These are phyloP conservation scores for Phytophthora crassamura DNA, from an alignment of 352 stramenopile species.

Conservation along the genomic window DNA sequence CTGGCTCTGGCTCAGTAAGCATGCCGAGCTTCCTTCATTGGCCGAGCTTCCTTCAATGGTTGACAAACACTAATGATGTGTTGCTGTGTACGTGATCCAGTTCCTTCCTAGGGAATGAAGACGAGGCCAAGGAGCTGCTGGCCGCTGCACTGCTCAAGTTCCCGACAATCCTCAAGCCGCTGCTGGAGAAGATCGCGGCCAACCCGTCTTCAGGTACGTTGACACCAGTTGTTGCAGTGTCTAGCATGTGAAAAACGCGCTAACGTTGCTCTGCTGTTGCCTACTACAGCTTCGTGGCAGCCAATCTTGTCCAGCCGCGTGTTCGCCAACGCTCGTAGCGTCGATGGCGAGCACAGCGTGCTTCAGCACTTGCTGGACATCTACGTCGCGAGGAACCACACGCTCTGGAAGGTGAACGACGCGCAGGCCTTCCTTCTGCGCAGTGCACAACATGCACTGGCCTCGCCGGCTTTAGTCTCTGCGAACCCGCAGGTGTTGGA, in stretches of 20 bases:
- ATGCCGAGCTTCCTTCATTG: not conserved
- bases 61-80: constrained; percentile 11
- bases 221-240: not conserved
- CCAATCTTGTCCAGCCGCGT: constrained; percentile 73
- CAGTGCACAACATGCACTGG: constrained; percentile 69
- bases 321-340: constrained; percentile 74
- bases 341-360: constrained; percentile 60
- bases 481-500: constrained; percentile 64
- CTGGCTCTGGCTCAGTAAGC: constrained; percentile 76
- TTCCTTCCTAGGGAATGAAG: constrained; percentile 68
- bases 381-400: constrained; percentile 80
- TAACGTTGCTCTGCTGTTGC: too few relatives aligned
- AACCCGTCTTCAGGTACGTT: constrained; percentile 70
- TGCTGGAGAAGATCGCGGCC: constrained; percentile 78
- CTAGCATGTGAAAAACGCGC: not conserved
- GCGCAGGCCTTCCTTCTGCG: constrained; percentile 74
- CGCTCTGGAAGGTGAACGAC: constrained; percentile 87
- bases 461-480: constrained; percentile 53
- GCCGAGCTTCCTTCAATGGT: not conserved
- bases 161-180: constrained; percentile 70
- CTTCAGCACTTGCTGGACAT: constrained; percentile 83
- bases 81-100: constrained; percentile 35
- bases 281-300: constrained; percentile 64
- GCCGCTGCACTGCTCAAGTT: constrained; percentile 70
- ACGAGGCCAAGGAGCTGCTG: constrained; percentile 66